Conservation (phyloP, 768 basidiomycete genomes). For the Obba rivulosa region DNA sequence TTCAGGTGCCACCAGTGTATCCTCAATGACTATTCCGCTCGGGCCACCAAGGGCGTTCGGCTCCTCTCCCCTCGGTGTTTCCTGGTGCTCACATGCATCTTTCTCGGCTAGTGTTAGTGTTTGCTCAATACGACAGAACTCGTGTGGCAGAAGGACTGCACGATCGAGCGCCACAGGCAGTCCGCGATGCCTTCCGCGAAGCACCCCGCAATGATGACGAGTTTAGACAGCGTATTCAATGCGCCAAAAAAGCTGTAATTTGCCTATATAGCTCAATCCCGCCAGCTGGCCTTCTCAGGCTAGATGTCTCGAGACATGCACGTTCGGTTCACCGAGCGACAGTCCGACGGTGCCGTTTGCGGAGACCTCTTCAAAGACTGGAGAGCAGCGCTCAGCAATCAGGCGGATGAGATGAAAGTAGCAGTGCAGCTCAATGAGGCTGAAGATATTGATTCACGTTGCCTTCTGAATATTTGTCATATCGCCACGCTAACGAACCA, state of each 20-base stretch:
- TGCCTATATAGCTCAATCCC: constrained; percentile 48
- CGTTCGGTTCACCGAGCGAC: constrained; percentile 73
- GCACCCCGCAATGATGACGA: constrained; percentile 87
- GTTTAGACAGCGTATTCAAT: constrained; percentile 75
- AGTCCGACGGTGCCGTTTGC: constrained; percentile 88
- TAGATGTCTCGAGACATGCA: constrained; percentile 31
- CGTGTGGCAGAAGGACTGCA: constrained; percentile 14
- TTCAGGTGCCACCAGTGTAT: no score
- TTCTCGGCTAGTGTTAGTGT: no score
- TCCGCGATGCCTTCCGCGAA: constrained; percentile 89
- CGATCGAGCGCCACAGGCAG: constrained; percentile 81
- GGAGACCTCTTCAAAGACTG: constrained; percentile 83
- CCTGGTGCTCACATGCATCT: no score
- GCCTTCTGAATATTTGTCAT: constrained; percentile 48
- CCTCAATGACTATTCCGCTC: no score
- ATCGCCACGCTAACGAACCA: constrained; percentile 42
- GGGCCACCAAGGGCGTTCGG: no score
- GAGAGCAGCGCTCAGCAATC: neutral
- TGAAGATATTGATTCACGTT: constrained; percentile 80
- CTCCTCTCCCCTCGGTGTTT: no score
- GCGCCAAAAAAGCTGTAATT: constrained; percentile 80
- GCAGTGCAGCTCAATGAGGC: constrained; percentile 45
- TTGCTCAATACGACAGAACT: neutral
- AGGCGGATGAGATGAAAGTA: neutral
- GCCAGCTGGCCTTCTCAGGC: constrained; percentile 45